Percentiles rank a stretch among this genome's conserved stretches.
Evolutionary conservation across 2,329 filamentous ascomycete genomes (phyloP).

Genomic region (Aspergillus sp.): DNA sequence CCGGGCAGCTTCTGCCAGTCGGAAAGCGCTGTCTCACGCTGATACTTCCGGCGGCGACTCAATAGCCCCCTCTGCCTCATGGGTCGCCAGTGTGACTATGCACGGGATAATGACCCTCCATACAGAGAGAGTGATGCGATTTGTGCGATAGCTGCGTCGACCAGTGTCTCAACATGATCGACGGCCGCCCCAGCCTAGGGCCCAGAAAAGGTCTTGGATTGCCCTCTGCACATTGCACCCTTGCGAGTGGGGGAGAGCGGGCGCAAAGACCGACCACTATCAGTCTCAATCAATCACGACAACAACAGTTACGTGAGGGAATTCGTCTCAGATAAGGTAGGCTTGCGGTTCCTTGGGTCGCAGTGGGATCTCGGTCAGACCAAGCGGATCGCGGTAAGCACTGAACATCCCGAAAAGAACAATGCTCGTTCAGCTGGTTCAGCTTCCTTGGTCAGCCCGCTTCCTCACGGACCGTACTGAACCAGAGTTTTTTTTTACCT

Average conservation of each 20-base stretch:
- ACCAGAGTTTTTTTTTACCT: not conserved
- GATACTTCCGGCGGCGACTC: slow-evolving; percentile 1
- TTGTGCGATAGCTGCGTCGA: not conserved
- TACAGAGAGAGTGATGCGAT: not conserved
- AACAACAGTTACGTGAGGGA: not conserved
- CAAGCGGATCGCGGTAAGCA: slow-evolving; percentile 1
- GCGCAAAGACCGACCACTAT: not conserved
- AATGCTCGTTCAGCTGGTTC: not conserved
- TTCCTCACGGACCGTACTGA: not conserved
- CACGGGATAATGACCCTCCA: not conserved
- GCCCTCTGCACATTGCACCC: not conserved
- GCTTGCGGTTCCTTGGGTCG: slow-evolving; percentile 1
- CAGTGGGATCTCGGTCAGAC: slow-evolving; percentile 3
- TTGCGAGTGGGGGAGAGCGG: slow-evolving; percentile 1
- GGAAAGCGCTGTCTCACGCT: not conserved
- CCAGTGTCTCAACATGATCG: not conserved
- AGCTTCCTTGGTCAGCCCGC: not conserved
- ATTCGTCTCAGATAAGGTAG: not conserved
- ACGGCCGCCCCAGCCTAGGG: not conserved
- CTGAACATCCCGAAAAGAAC: slow-evolving; percentile 5
- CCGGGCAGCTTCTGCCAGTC: slow-evolving; percentile 6
- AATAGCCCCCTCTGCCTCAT: not conserved
- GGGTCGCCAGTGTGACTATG: not conserved
- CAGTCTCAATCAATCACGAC: not conserved
- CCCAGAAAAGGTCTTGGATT: not conserved